phyloP scores from a whole-genome alignment of 1,284 basidiomycete genomes.

The Fomitopsis schrenkii region DNA sequence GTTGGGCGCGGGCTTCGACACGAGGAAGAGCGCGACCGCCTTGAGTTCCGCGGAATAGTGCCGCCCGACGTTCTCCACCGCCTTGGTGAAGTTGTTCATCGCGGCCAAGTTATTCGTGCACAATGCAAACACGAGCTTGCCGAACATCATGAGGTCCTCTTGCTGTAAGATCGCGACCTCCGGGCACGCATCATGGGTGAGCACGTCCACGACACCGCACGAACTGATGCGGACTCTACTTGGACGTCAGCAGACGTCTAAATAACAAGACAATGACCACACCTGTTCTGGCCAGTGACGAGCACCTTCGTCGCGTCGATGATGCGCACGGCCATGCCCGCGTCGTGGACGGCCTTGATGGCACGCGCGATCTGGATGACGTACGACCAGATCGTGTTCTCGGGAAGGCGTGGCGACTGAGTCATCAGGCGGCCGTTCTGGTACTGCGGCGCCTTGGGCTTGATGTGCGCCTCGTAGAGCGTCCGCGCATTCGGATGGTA shows the following conservation, averaged over 20 bases:
- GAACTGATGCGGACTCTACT: slow-evolving; percentile 70
- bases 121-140: slow-evolving; percentile 80
- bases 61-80: slow-evolving; percentile 73
- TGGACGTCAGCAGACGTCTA: neutral
- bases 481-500: slow-evolving; percentile 88
- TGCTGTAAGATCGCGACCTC: slow-evolving; percentile 67
- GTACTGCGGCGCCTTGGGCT: slow-evolving; percentile 42
- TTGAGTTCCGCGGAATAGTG: slow-evolving; percentile 83
- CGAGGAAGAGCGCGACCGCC: slow-evolving; percentile 74
- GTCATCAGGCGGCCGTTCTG: slow-evolving; percentile 42
- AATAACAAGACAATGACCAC: neutral
- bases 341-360: slow-evolving; percentile 82
- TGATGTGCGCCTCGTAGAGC: slow-evolving; percentile 68
- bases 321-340: slow-evolving; percentile 78
- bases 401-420: slow-evolving; percentile 48
- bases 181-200: slow-evolving; percentile 69
- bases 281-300: slow-evolving; percentile 88
- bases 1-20: slow-evolving; percentile 66
- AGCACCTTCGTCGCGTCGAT: slow-evolving; percentile 89
- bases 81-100: slow-evolving; percentile 65
- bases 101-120: slow-evolving; percentile 67
- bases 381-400: slow-evolving; percentile 93
- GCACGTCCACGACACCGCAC: slow-evolving; percentile 82
- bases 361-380: slow-evolving; percentile 88
- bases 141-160: slow-evolving; percentile 88